phyloP scores from a whole-genome alignment of 768 basidiomycete species.

The Mycena epipterygia region DNA sequence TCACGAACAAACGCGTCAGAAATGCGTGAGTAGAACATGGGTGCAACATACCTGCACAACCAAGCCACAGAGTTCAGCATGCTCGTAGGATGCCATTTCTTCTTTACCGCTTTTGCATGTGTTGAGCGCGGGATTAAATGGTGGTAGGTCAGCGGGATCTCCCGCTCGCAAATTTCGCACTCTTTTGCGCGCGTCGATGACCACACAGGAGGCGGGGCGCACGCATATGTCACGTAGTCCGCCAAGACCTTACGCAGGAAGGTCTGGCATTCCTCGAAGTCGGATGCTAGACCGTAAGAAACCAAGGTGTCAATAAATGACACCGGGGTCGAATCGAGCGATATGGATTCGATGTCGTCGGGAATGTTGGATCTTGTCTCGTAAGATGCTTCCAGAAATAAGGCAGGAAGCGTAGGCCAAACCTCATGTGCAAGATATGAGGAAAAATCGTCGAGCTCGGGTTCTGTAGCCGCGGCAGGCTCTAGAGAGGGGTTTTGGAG shows the following conservation, averaged over 20 bases:
- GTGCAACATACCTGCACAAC: slow-evolving; percentile 62
- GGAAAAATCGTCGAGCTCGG: slow-evolving; percentile 66
- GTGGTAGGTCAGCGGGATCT: slow-evolving; percentile 71
- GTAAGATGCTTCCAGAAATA: slow-evolving; percentile 54
- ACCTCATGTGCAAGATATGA: slow-evolving; percentile 65
- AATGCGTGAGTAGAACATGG: background rate
- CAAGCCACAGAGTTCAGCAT: slow-evolving; percentile 72
- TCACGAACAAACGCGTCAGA: background rate
- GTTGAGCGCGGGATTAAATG: slow-evolving; percentile 69
- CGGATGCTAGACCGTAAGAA: slow-evolving; percentile 60
- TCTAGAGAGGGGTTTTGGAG: slow-evolving; percentile 26
- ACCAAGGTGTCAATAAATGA: slow-evolving; percentile 64
- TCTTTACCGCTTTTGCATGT: slow-evolving; percentile 69
- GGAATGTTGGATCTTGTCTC: slow-evolving; percentile 49
- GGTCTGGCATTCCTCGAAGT: slow-evolving; percentile 54
- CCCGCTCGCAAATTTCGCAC: slow-evolving; percentile 74
- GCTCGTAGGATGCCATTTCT: slow-evolving; percentile 66
- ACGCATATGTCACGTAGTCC: slow-evolving; percentile 60
- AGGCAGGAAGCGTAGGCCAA: slow-evolving; percentile 58
- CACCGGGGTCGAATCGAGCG: slow-evolving; percentile 55
- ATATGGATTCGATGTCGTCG: slow-evolving; percentile 50
- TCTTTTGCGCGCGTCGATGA: slow-evolving; percentile 62
- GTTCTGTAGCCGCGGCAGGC: slow-evolving; percentile 29
- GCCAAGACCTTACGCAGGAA: slow-evolving; percentile 58
- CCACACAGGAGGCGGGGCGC: slow-evolving; percentile 67